phyloP scores from a whole-genome alignment of 2,329 filamentous ascomycete genomes.

The Metarhizium guizhouense region DNA sequence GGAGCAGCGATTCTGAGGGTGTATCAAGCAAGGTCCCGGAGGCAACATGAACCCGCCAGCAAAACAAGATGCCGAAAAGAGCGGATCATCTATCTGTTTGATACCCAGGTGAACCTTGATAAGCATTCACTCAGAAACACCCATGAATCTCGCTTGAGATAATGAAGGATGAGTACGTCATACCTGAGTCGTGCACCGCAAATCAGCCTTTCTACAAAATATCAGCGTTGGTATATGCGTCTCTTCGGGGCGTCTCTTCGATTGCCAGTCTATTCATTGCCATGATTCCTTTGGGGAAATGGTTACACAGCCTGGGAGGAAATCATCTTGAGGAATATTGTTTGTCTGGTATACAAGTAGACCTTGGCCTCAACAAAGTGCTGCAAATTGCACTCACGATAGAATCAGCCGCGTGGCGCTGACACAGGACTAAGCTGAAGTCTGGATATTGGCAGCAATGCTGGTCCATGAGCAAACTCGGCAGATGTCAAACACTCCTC shows the following conservation, averaged over 20 bases:
- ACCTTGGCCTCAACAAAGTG: background rate
- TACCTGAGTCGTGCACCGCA: background rate
- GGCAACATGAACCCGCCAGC: slow-evolving; percentile 2
- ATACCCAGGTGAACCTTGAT: background rate
- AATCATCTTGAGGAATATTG: background rate
- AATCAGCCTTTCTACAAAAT: background rate
- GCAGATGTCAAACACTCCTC: background rate
- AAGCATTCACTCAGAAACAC: background rate
- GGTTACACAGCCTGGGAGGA: background rate
- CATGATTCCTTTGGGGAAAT: background rate
- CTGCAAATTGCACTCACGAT: background rate
- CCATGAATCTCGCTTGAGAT: background rate
- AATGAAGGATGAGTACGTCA: background rate
- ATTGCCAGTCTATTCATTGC: background rate
- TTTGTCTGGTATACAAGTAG: background rate
- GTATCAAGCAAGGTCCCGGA: background rate
- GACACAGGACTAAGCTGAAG: background rate
- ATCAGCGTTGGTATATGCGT: background rate
- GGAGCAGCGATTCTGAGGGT: background rate
- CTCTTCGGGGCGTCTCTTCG: background rate
- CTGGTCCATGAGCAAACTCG: background rate
- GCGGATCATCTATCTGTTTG: background rate
- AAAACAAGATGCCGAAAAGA: slow-evolving; percentile 1
- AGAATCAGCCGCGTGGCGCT: background rate
- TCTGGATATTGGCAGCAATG: background rate